Percentiles rank a stretch among this genome's conserved stretches.
Evolutionary conservation across 805 yeast species (phyloP).

Genomic region (Cyberlindnera petersonii): DNA sequence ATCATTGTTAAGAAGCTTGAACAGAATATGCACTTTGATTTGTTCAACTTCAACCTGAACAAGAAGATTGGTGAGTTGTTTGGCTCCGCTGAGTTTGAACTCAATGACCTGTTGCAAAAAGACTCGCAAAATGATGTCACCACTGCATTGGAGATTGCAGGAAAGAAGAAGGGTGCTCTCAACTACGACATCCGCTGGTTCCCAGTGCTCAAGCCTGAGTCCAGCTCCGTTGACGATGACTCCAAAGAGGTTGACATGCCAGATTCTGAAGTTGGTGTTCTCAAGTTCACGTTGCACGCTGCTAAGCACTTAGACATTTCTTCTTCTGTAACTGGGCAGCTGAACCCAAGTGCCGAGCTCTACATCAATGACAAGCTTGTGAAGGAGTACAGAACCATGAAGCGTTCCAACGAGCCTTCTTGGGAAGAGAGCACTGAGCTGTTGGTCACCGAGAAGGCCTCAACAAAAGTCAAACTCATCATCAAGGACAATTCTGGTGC

Average conservation of each 20-base stretch:
- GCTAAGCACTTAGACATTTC: conserved; percentile 55
- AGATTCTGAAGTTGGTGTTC: conserved; percentile 69
- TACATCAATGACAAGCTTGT: conserved; percentile 52
- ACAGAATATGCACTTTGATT: conserved; percentile 51
- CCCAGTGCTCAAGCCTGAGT: conserved; percentile 28
- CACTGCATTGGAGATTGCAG: conserved; percentile 33
- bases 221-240: conserved; percentile 24
- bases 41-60: conserved; percentile 49
- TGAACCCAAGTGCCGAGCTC: conserved; percentile 66
- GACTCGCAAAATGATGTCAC: conserved; percentile 32
- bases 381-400: conserved; percentile 57
- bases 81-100: conserved; percentile 49
- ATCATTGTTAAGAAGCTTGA: conserved; percentile 54
- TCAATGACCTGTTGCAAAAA: conserved; percentile 57
- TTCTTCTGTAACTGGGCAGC: conserved; percentile 40
- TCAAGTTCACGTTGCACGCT: conserved; percentile 58
- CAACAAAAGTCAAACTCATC: conserved; percentile 49
- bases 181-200: conserved; percentile 50
- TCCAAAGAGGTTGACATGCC: conserved; percentile 33
- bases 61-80: conserved; percentile 51
- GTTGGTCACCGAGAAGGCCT: conserved; percentile 56
- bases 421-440: conserved; percentile 64
- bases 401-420: conserved; percentile 66
- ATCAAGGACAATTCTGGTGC: conserved; percentile 55
- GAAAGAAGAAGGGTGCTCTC: conserved; percentile 53